Conservation (phyloP, 2,329 filamentous ascomycete species). For the Penicillium sumatraense region DNA sequence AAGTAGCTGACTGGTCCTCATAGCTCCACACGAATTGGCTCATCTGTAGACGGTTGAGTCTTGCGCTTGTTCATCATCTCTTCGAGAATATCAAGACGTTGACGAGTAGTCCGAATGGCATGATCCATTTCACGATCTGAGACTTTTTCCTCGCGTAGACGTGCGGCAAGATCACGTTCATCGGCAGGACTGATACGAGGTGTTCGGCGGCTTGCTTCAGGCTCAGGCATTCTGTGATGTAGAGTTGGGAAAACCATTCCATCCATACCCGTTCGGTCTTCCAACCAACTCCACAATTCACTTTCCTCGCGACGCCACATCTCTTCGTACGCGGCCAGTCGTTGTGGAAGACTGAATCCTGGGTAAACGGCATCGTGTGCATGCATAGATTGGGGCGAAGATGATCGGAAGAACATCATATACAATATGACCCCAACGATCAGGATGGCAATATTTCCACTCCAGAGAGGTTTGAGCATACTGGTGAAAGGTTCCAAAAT, state of each 20-base stretch:
- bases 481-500: slow-evolving; percentile 72
- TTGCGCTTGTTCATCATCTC: slow-evolving; percentile 68
- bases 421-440: slow-evolving; percentile 75
- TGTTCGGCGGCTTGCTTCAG: slow-evolving; percentile 47
- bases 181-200: slow-evolving; percentile 43
- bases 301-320: slow-evolving; percentile 88
- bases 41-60: slow-evolving; percentile 22
- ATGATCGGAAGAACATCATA: slow-evolving; percentile 70
- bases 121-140: slow-evolving; percentile 75
- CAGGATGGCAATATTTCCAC: slow-evolving; percentile 76
- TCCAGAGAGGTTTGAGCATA: slow-evolving; percentile 72
- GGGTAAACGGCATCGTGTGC: slow-evolving; percentile 44
- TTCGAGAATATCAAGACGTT: slow-evolving; percentile 78
- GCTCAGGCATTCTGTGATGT: slow-evolving; percentile 30
- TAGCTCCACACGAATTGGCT: slow-evolving; percentile 30
- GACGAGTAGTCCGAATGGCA: slow-evolving; percentile 83
- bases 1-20: slow-evolving; percentile 10
- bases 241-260: slow-evolving; percentile 46
- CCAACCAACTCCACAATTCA: slow-evolving; percentile 91
- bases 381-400: slow-evolving; percentile 39
- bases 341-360: slow-evolving; percentile 60
- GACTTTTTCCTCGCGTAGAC: slow-evolving; percentile 69
- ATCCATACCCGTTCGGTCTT: slow-evolving; percentile 80
- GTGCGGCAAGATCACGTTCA: slow-evolving; percentile 57
- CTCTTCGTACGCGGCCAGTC: slow-evolving; percentile 85